Base-by-base conservation (phyloP, 176 grass and related monocot genomes). In the Stipa capillata region DNA sequence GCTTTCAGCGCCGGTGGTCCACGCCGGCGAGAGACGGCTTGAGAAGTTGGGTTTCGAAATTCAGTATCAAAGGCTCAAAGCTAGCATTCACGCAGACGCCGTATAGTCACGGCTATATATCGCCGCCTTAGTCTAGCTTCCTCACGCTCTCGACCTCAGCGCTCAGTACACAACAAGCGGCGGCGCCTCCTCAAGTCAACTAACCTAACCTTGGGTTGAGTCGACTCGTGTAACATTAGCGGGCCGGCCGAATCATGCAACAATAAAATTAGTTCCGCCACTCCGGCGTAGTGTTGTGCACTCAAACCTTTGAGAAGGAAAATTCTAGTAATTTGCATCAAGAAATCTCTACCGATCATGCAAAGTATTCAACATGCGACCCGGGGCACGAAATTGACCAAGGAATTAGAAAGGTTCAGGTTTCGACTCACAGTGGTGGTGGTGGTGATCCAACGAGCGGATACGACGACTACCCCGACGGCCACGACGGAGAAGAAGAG, bases 401-500 rank as follows among this genome's bases (percentile, higher is more conserved):
- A 52, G 4, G 48, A 79, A 51, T 49, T 23, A 1, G 15, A 43
- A 45, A 17, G 34, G 8, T 47, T 45, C 6, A 12, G 60, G n/a
- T 6, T n/a, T 16, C 6, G 23, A 76, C 87, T 89, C 82, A 85
- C 87, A 21, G 34, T 42, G 20, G 35, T 7, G 7, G 73, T 28
- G 62, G 77, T 34, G 51, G 73, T 25, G 56, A 89, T 85, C 77
- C 82, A 89, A 32, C 87, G 87, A 8, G 44, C 53, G 0, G 77
- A 89, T 6, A 35, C 45, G 54, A 17, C 21, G 71, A 89, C 54
- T 8, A 33, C 77, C 14, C 69, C 87, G 62, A 75, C 62, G 70
- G 37, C 44, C 21, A 81, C 36, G 35, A 81, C 63, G 3, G 62
- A 53, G 77, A 89, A 25, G 70, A 89, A 89, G 77, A 85, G 87